Base-by-base conservation (phyloP, 2,329 filamentous ascomycete genomes). In the Fusarium dimerum region DNA sequence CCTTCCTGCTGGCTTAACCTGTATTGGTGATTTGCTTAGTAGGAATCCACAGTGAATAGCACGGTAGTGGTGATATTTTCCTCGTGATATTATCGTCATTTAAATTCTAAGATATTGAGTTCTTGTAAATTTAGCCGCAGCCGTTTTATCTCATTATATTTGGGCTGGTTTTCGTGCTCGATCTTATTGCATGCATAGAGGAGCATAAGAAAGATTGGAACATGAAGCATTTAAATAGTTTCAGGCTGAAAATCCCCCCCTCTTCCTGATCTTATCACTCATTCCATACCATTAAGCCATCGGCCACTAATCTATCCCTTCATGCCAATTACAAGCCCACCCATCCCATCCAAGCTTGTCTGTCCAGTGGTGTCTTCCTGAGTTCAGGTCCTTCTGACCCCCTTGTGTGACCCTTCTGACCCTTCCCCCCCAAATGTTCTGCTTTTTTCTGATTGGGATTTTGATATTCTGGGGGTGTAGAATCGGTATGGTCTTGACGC, bases 331-430 rank as follows among this genome's bases (percentile, higher is more conserved):
- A 36, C 10, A 20, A 17, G 39, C 13, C 39, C 39, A 16, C 17
- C 39, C 39, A 40, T 40, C 39, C 39, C n/a, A 40, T 40, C 8
- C 39, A 6, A 16, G 32, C 32, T 15, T 15, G 32, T 36, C 32
- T 15, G 32, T 15, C 32, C 32, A 36, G 32, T 52, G 48, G 45
- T 45, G 48, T 50, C 48, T 45, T 45, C 47, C 42, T 44, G 17
- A 49, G 42, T 40, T 47, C 7, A 16, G 47, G 45, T 54, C 53
- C 55, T 47, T 62, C 60, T 57, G 59, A 53, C 59, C 57, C 48
- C 34, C 44, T 52, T 49, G 43, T 44, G 55, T 50, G 55, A 55
- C 50, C 58, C 59, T 61, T 55, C 47, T 61, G 59, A 63, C 61
- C 61, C 54, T 57, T 54, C 48, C 48, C 50, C 30, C 48, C 50